Base-by-base conservation (phyloP, 257 asterid species). In the Rubia yunnanensis region DNA sequence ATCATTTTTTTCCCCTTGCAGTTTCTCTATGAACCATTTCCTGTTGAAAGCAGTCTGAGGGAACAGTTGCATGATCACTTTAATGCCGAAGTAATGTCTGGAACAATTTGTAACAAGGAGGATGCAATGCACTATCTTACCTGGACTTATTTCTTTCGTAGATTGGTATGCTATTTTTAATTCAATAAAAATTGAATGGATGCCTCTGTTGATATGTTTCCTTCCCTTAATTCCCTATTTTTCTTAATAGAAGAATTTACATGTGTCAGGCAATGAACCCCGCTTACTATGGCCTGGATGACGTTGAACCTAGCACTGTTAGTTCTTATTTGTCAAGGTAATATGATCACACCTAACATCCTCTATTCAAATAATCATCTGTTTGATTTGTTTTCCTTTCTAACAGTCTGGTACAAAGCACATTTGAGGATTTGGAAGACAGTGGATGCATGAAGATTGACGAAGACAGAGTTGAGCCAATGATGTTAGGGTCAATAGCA, bases 11-110 rank as follows among this genome's bases (percentile, higher is more conserved):
- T 44, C 17, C 50, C 62, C 35, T 53, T 68, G 73, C 89, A 92
- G 99, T 92, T 92, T 80, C 95, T 92, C 48, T 92, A 92, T 28
- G 99, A 92, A 78, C 97, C 99, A 71, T 92, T 92, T 82, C 99
- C 99, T 48, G 99, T 92, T 73, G 99, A 92, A 84, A 92, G 99
- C 87, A 89, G 99, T 83, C 82, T 92, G 74, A 86, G 89, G 78
- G 99, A 92, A 73, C 95, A 92, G 58, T 70, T 92, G 82, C 96
- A 92, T 67, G 97, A 89, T 84, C 97, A 92, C 81, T 70, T 92
- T 77, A 92, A 92, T 72, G 99, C 99, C 24, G 99, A 92, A 88
- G 90, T 92, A 70, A 95, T 89, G 77, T 85, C 97, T 71, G 92
- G 96, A 81, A 89, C 99, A 72, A 89, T 92, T 74, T 75, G 83